phyloP scores from a whole-genome alignment of 2,329 filamentous ascomycete species.

The Cordyceps farinosa region DNA sequence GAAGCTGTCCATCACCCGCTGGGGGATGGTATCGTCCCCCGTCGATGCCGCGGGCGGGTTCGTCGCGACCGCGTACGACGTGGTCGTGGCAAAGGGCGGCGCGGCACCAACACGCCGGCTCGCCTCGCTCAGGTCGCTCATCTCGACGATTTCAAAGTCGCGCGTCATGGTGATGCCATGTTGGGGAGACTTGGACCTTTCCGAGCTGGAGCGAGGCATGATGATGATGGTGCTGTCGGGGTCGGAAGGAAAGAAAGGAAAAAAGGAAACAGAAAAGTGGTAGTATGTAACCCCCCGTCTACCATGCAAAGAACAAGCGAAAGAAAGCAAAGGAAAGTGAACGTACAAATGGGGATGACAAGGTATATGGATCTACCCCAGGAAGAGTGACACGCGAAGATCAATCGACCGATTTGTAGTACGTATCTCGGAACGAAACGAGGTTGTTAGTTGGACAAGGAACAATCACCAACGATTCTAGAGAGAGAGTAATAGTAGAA shows the following conservation, averaged over 20 bases:
- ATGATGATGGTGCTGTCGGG: no score
- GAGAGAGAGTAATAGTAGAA: neutral
- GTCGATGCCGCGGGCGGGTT: neutral
- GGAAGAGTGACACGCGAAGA: neutral
- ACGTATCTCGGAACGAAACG: neutral
- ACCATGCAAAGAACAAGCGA: no score
- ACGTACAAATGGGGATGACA: neutral
- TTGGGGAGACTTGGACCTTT: constrained; percentile 17
- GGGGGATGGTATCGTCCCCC: constrained; percentile 22
- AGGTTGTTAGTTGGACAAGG: neutral
- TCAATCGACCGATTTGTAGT: neutral
- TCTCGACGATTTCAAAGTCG: constrained; percentile 23
- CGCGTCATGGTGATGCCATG: constrained; percentile 21
- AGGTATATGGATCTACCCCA: neutral
- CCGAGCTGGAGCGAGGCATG: constrained; percentile 15
- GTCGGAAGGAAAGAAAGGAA: neutral
- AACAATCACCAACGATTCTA: neutral
- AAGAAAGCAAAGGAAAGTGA: neutral
- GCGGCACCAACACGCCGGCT: neutral
- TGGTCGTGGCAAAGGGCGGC: constrained; percentile 9
- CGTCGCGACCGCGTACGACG: constrained; percentile 19
- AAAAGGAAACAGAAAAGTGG: neutral
- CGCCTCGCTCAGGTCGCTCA: constrained; percentile 12
- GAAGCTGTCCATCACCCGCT: constrained; percentile 51
- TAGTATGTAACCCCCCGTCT: no score